Base-by-base conservation (phyloP, 257 asterid genomes). In the Solanum arcanum region DNA sequence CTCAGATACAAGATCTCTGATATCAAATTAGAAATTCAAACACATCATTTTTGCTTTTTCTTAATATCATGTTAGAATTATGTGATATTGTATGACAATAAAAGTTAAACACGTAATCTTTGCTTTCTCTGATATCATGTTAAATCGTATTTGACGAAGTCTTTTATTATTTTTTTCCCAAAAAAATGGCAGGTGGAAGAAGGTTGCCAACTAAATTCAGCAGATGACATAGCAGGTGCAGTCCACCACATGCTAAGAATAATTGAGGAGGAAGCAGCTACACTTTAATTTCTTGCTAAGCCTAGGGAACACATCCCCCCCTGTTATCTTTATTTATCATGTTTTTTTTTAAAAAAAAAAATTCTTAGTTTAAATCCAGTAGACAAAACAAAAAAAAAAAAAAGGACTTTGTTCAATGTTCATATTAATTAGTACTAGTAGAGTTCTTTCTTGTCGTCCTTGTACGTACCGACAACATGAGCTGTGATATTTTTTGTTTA, bases 171-270 rank as follows among this genome's bases (percentile, higher is more conserved):
- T 35, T 37, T 37, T 37, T 37, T 37, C 6, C 31, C 27, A 9
- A 13, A 13, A 84, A 68, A 85, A 29, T 69, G 87, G 88, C 91
- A 97, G 99, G 98, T 97, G 87, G 99, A 96, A 91, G 99, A 96
- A 90, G 99, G 98, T 31, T 95, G 99, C 93, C 95, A 92, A 85
- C 92, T 97, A 64, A 96, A 89, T 83, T 93, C 99, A 77, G 99
- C 99, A 69, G 99, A 96, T 80, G 98, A 94, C 89, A 94, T 97
- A 86, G 98, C 99, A 16, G 94, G 92, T 20, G 98, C 95, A 90
- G 96, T 96, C 33, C 96, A 97, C 90, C 99, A 96, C 93, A 94
- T 97, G 91, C 95, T 97, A 35, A 90, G 97, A 94, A 94, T 94
- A 91, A 96, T 97, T 86, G 99, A 96, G 91, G 99, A 94, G 84